Base-by-base conservation (phyloP, 1,284 basidiomycete genomes). In the Boletus semigastroideus region DNA sequence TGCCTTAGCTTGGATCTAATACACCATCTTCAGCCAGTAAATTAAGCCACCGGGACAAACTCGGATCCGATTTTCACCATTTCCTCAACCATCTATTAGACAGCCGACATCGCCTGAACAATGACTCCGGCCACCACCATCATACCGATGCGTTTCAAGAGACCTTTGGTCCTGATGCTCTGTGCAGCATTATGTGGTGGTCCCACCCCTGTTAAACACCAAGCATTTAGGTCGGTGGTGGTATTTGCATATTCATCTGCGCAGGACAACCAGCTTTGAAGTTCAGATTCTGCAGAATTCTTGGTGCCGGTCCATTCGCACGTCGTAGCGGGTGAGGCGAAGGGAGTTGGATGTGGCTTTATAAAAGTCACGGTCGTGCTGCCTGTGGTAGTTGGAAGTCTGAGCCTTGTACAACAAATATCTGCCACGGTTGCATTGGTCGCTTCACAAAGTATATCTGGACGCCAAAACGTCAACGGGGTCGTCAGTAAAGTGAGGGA, bases 361-460 rank as follows among this genome's bases (percentile, higher is more conserved):
- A 8, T 9, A 6, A 46, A 11, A 13, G 34, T 46, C 12, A n/a
- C 12, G 36, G 44, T 46, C 25, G 44, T 38, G 44, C 2, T 37
- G 16, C 51, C 6, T 37, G 11, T 38, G 20, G 51, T 37, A n/a
- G 14, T n/a, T 27, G 52, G n/a, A 16, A 41, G 1, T 37, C 38
- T 16, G 19, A 52, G 14, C 28, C 37, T 36, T 7, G 41, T 19
- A 13, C 53, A 54, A 37, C 54, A 54, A 25, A 55, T 55, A 16
- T 25, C 13, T 4, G 37, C 37, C 11, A 54, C 53, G 2, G 44
- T 56, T 33, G 47, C 38, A 41, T 54, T 54, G 53, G 16, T 40
- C 19, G 53, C n/a, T 33, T 40, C 33, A 33, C 53, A 54, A 11
- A 22, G 42, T 55, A 5, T 3, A 7, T 27, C 4, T 13, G 16